A percentile compares a stretch with the other conserved stretches of the same genome.
Evolutionary conservation across 2,329 filamentous ascomycete genomes (phyloP).

Genomic region (Aspergillus transmontanensis): DNA sequence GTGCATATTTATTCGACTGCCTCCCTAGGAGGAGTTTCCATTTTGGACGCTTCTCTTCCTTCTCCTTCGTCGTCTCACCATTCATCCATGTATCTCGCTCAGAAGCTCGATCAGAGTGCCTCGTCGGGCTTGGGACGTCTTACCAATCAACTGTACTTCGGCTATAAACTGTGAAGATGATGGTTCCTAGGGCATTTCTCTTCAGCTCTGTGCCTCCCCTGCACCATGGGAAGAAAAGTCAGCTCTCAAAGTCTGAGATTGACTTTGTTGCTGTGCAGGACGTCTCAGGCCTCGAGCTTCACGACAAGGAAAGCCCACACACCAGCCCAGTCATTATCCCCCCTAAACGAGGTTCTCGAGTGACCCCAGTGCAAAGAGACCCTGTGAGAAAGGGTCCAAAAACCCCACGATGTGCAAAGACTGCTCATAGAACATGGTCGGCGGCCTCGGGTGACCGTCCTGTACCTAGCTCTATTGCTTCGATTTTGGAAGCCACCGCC

Average conservation of each 20-base stretch:
- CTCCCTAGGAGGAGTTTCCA: slow-evolving; percentile 7
- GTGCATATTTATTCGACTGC: slow-evolving; percentile 8
- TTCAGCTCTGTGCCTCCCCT: slow-evolving; percentile 33
- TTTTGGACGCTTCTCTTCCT: slow-evolving; percentile 11
- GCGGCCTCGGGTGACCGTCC: slow-evolving; percentile 40
- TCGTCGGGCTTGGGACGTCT: slow-evolving; percentile 35
- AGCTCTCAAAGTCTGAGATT: slow-evolving; percentile 10
- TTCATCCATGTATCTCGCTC: slow-evolving; percentile 45
- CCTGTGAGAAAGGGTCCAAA: slow-evolving; percentile 20
- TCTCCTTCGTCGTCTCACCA: slow-evolving; percentile 12
- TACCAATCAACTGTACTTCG: slow-evolving; percentile 17
- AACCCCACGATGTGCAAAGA: slow-evolving; percentile 21
- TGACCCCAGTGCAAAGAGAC: slow-evolving; percentile 21
- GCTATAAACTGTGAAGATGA: slow-evolving; percentile 36
- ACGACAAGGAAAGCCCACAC: slow-evolving; percentile 20
- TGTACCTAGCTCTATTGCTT: slow-evolving; percentile 58
- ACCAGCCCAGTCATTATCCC: slow-evolving; percentile 40
- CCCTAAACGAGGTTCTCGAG: slow-evolving; percentile 32
- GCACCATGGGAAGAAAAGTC: slow-evolving; percentile 20
- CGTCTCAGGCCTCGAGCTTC: slow-evolving; percentile 20
- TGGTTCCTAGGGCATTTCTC: slow-evolving; percentile 45
- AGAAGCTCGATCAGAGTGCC: slow-evolving; percentile 44
- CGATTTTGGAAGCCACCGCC: slow-evolving; percentile 60
- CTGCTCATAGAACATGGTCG: slow-evolving; percentile 30
- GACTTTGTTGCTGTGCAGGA: slow-evolving; percentile 14